These are phyloP conservation scores for Verticillium nonalfalfae DNA, from an alignment of 2,329 filamentous ascomycete genomes.

Conservation along the genomic window DNA sequence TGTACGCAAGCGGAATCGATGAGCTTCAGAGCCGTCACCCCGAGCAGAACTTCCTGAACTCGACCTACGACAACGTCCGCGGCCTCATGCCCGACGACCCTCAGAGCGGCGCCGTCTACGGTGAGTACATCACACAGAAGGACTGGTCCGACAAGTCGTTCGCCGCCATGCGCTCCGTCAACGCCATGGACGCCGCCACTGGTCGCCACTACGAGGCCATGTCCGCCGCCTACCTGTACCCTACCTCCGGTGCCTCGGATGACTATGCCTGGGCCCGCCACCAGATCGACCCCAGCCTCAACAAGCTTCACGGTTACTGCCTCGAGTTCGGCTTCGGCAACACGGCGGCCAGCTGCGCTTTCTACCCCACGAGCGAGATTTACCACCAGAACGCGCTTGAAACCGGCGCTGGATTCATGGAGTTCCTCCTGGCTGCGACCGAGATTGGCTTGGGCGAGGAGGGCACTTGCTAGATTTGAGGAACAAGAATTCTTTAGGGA, in stretches of 20 bases:
- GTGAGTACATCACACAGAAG: conserved; percentile 33
- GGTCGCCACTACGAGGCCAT: conserved; percentile 28
- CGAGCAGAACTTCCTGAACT: conserved; percentile 45
- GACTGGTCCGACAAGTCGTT: conserved; percentile 25
- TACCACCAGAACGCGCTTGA: conserved; percentile 38
- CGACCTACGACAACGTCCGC: conserved; percentile 42
- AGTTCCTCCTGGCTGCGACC: conserved; percentile 24
- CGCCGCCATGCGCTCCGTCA: conserved; percentile 25
- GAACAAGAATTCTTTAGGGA: too few relatives aligned
- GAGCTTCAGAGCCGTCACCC: conserved; percentile 38
- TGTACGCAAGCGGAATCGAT: conserved; percentile 54
- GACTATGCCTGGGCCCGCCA: conserved; percentile 41
- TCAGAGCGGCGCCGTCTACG: conserved; percentile 26
- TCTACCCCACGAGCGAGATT: conserved; percentile 36
- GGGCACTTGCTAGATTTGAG: conserved; percentile 2
- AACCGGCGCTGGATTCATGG: conserved; percentile 40
- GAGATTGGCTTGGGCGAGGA: conserved; percentile 10
- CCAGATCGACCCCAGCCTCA: conserved; percentile 26
- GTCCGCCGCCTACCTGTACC: conserved; percentile 34
- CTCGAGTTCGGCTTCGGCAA: conserved; percentile 41
- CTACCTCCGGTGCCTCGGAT: conserved; percentile 36
- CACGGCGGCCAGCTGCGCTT: conserved; percentile 25
- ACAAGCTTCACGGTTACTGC: conserved; percentile 33
- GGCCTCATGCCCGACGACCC: conserved; percentile 34
- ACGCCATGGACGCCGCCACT: conserved; percentile 31